Conservation (phyloP, 1,139 yeast species). For the Torulaspora globosa region DNA sequence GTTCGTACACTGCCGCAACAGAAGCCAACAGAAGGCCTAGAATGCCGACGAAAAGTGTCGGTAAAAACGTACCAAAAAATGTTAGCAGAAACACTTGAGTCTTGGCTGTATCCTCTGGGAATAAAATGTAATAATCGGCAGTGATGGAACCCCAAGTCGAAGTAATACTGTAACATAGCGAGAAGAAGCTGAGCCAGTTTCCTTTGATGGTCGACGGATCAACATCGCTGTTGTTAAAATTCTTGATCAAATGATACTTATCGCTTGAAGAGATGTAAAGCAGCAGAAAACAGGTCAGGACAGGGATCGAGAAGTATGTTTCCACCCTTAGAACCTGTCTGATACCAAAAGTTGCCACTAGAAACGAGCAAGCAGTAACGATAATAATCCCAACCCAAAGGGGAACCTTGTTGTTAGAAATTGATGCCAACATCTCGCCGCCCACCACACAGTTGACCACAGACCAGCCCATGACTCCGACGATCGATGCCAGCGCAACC, state of each 20-base stretch:
- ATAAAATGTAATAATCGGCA: conserved; percentile 76
- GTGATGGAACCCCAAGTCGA: conserved; percentile 91
- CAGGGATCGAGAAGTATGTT: conserved; percentile 64
- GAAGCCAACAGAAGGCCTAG: conserved; percentile 69
- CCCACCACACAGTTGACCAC: conserved; percentile 81
- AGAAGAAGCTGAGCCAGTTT: conserved; percentile 68
- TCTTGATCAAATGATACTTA: conserved; percentile 40
- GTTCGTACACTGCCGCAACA: conserved; percentile 56
- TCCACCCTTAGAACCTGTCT: conserved; percentile 66
- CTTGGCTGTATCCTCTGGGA: conserved; percentile 70
- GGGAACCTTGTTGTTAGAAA: conserved; percentile 61
- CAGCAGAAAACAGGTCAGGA: conserved; percentile 60
- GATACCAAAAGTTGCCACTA: conserved; percentile 74
- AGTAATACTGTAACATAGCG: conserved; percentile 73
- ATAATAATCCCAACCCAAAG: conserved; percentile 70
- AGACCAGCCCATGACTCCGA: conserved; percentile 85
- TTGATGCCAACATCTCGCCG: conserved; percentile 68
- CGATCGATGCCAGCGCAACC: conserved; percentile 61
- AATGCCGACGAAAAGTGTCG: conserved; percentile 75
- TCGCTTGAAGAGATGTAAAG: conserved; percentile 65
- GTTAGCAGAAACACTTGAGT: conserved; percentile 56
- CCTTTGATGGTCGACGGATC: conserved; percentile 51
- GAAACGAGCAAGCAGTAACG: conserved; percentile 57
- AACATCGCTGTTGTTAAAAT: conserved; percentile 33
- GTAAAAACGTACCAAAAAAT: conserved; percentile 62